Conservation (phyloP, 1,139 yeast species). For the Yamadazyma siamensis region DNA sequence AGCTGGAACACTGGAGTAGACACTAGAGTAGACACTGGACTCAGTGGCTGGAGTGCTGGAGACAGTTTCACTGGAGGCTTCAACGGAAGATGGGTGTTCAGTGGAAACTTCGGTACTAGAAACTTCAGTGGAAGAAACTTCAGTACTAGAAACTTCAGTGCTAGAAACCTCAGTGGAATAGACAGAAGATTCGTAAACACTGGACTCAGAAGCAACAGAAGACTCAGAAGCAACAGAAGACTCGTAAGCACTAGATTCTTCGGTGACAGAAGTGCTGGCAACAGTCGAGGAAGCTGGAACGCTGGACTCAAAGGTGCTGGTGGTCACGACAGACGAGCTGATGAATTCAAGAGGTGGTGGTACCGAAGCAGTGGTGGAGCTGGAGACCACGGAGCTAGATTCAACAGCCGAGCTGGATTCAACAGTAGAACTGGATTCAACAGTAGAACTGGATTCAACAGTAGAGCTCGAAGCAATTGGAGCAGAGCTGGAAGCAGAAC, state of each 20-base stretch:
- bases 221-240: constrained; percentile 4
- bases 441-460: background rate
- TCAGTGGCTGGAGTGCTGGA: constrained; percentile 6
- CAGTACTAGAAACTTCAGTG: no score
- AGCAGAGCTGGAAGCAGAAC: constrained; percentile 13
- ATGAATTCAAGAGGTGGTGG: no score
- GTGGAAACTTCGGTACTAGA: no score
- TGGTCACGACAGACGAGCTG: no score
- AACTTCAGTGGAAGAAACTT: no score
- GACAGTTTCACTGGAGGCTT: background rate
- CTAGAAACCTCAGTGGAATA: no score
- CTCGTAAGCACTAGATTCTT: constrained; percentile 3
- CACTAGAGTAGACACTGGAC: constrained; percentile 23
- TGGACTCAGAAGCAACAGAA: no score
- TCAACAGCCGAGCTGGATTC: constrained; percentile 2
- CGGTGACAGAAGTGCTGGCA: constrained; percentile 1
- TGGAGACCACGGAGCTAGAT: constrained; percentile 2
- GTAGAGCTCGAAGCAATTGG: constrained; percentile 4
- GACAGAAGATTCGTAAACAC: no score
- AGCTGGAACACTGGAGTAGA: constrained; percentile 1
- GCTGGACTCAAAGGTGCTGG: constrained; percentile 1
- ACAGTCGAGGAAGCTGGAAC: constrained; percentile 2
- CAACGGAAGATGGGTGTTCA: background rate
- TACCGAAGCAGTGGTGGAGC: no score
- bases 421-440: background rate